These are phyloP conservation scores for Erysimum cheiranthoides DNA, from an alignment of 345 rosid species.

Conservation along the genomic window DNA sequence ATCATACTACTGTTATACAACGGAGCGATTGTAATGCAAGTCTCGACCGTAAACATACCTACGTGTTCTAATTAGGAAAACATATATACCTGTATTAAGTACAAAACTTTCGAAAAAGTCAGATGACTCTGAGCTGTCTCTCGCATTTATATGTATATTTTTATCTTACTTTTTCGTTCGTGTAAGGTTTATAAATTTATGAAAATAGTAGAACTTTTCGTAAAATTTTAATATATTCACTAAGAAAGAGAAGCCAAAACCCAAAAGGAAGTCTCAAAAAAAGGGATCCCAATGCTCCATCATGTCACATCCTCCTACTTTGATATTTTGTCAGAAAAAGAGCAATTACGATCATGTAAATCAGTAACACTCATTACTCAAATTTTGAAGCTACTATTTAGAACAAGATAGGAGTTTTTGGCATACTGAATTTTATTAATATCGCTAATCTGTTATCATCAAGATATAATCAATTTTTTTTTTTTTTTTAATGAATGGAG, in stretches of 20 bases:
- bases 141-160: neutral
- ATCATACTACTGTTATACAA: neutral
- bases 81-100: neutral
- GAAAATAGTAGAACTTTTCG: neutral
- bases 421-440: too few species aligned
- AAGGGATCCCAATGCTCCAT: conserved; percentile 7
- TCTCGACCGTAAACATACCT: neutral
- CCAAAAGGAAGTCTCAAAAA: conserved; percentile 10
- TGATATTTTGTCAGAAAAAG: conserved; percentile 10
- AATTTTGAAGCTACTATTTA: neutral
- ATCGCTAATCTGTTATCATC: neutral
- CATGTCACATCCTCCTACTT: conserved; percentile 16
- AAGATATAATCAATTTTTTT: too few species aligned
- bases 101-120: conserved; percentile 6
- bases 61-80: neutral
- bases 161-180: conserved; percentile 3
- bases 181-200: neutral
- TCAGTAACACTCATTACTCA: neutral
- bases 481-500: too few species aligned
- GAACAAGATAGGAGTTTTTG: neutral
- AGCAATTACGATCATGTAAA: conserved; percentile 5
- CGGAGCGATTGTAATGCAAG: neutral
- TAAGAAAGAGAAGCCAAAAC: neutral
- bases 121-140: neutral
- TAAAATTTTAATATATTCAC: neutral